phyloP scores from a whole-genome alignment of 2,329 filamentous ascomycete species.

The Trichothecium sympodiale region DNA sequence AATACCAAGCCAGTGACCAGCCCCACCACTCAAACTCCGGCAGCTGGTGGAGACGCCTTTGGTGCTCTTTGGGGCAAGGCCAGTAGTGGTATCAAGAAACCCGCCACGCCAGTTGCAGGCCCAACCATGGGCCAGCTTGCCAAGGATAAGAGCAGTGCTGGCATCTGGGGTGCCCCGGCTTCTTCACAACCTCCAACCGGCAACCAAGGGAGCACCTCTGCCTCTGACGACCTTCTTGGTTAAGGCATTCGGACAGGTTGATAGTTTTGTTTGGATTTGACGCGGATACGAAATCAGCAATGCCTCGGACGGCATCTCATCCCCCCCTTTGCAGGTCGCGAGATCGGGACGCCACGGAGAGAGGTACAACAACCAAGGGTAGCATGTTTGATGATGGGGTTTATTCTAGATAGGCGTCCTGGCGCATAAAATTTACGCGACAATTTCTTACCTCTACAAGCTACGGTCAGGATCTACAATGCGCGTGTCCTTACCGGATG shows the following conservation, averaged over 20 bases:
- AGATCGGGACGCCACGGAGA: conserved; percentile 7
- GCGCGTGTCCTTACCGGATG: neutral
- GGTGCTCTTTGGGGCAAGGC: conserved; percentile 75
- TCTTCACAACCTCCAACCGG: conserved; percentile 20
- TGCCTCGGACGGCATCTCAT: neutral
- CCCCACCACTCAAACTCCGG: conserved; percentile 40
- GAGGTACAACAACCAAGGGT: conserved; percentile 11
- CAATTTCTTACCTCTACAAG: neutral
- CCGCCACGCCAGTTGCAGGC: conserved; percentile 46
- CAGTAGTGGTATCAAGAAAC: conserved; percentile 66
- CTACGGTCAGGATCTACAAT: neutral
- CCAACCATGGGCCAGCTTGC: conserved; percentile 86
- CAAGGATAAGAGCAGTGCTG: conserved; percentile 94
- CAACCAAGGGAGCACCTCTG: conserved; percentile 21
- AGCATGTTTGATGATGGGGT: conserved; percentile 21
- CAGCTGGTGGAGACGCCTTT: conserved; percentile 73
- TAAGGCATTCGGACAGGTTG: conserved; percentile 12
- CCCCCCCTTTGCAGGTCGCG: conserved; percentile 1
- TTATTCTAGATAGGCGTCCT: conserved; percentile 26
- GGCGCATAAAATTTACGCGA: conserved; percentile 26
- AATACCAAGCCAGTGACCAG: conserved; percentile 36
- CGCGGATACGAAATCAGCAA: neutral
- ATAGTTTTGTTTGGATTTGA: no score
- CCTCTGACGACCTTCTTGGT: conserved; percentile 38
- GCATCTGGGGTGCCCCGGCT: conserved; percentile 77